Evolutionary conservation across 2,329 filamentous ascomycete species (phyloP).

Genomic region (Periconia sp.): DNA sequence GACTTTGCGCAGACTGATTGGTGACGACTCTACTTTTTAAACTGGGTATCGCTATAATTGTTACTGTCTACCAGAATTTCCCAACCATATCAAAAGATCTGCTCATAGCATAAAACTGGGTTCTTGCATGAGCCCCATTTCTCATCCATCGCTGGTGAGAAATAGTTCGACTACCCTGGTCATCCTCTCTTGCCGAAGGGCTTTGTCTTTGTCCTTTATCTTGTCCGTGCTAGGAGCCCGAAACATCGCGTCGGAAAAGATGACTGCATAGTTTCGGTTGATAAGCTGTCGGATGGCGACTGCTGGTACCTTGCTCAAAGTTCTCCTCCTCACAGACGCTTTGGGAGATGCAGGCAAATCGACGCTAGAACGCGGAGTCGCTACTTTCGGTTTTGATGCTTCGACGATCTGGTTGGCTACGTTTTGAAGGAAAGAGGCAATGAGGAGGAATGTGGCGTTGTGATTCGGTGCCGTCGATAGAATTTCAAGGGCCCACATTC

Average conservation of each 20-base stretch:
- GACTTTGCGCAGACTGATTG: background rate
- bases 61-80: too few species aligned
- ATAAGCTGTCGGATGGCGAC: constrained; percentile 64
- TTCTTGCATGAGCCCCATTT: too few species aligned
- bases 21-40: too few species aligned
- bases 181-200: constrained; percentile 67
- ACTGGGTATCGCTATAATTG: too few species aligned
- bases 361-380: constrained; percentile 32
- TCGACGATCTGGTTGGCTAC: constrained; percentile 61
- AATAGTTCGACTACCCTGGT: constrained; percentile 74
- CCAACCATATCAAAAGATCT: too few species aligned
- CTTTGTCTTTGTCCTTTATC: constrained; percentile 64
- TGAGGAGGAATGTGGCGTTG: constrained; percentile 87
- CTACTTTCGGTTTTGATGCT: constrained; percentile 25
- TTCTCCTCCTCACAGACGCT: constrained; percentile 44
- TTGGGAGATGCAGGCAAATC: constrained; percentile 41
- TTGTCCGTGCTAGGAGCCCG: constrained; percentile 50
- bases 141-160: constrained; percentile 48
- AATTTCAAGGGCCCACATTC: constrained; percentile 72
- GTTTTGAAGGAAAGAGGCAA: constrained; percentile 75
- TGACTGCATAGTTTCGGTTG: constrained; percentile 66
- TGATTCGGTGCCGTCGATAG: constrained; percentile 73
- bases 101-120: too few species aligned
- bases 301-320: constrained; percentile 53
- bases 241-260: constrained; percentile 71